Percentiles rank a stretch among this genome's conserved stretches.
These are phyloP conservation scores for Aspergillus uvarum DNA, from an alignment of 2,329 filamentous ascomycete species.

Conservation along the genomic window DNA sequence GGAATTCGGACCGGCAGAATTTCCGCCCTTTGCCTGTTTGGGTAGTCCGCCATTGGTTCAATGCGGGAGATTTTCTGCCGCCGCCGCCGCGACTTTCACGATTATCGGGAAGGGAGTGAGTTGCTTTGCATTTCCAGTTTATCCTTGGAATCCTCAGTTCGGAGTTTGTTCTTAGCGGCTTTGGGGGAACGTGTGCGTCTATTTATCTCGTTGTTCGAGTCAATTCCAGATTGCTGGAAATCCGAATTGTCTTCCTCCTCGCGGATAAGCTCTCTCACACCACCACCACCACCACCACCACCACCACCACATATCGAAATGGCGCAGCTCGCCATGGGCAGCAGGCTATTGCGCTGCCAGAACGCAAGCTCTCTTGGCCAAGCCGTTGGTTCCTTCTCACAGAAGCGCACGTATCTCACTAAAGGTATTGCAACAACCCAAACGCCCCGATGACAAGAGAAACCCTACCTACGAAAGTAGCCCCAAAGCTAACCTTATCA, in stretches of 20 bases:
- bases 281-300: constrained; percentile 1
- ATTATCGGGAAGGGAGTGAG: not conserved
- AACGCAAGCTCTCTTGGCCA: constrained; percentile 33
- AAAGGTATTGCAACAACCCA: constrained; percentile 18
- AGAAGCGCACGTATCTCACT: constrained; percentile 33
- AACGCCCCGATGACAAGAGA: too few relatives aligned
- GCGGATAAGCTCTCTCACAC: not conserved
- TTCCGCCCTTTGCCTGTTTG: constrained; percentile 34
- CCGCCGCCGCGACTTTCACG: constrained; percentile 3
- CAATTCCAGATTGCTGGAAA: too few relatives aligned
- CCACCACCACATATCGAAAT: constrained; percentile 22
- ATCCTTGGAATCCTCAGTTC: too few relatives aligned
- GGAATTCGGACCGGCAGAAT: constrained; percentile 38
- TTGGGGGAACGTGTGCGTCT: not conserved
- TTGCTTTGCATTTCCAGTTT: too few relatives aligned
- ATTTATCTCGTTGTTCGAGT: not conserved
- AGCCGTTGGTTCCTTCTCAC: constrained; percentile 32
- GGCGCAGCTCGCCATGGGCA: constrained; percentile 40
- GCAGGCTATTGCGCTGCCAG: constrained; percentile 40
- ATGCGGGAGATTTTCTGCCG: constrained; percentile 31
- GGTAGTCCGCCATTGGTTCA: constrained; percentile 18
- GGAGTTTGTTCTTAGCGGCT: not conserved
- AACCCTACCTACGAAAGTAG: too few relatives aligned
- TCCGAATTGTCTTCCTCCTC: not conserved
- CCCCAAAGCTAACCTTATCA: not conserved